Evolutionary conservation across 2,329 filamentous ascomycete species (phyloP).

Genomic region (Neofusicoccum cordaticola): DNA sequence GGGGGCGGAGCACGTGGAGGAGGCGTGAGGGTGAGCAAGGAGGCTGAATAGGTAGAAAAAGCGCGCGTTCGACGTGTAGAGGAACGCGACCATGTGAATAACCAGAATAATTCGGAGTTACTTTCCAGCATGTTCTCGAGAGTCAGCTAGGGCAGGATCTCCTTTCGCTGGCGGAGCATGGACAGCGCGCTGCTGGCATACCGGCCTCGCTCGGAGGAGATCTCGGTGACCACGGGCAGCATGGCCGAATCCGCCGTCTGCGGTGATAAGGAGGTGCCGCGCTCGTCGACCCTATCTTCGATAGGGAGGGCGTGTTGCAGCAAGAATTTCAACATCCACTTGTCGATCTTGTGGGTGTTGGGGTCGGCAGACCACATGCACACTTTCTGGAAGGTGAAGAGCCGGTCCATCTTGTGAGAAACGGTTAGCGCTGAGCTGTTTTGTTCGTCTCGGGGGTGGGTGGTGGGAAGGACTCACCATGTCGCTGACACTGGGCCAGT

Average conservation of each 20-base stretch:
- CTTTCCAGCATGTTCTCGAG: no score
- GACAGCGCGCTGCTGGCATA: constrained; percentile 20
- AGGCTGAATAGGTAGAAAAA: neutral
- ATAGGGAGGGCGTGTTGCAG: constrained; percentile 30
- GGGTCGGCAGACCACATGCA: constrained; percentile 26
- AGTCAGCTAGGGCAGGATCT: no score
- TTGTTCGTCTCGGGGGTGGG: no score
- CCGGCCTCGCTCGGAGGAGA: neutral
- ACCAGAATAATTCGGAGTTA: no score
- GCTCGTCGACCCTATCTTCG: neutral
- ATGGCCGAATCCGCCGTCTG: neutral
- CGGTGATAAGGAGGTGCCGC: neutral
- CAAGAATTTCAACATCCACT: constrained; percentile 34
- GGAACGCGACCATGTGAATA: no score
- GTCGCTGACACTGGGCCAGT: constrained; percentile 35
- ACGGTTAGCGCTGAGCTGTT: neutral
- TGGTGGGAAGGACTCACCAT: neutral
- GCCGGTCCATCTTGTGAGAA: constrained; percentile 32
- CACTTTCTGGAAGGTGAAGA: constrained; percentile 44
- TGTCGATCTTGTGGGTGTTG: constrained; percentile 23
- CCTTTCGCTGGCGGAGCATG: constrained; percentile 9
- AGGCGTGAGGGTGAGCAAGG: neutral
- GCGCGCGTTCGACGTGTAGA: no score
- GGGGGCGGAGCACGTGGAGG: neutral
- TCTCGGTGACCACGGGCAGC: neutral